phyloP scores from a whole-genome alignment of 352 stramenopile species.

The Phytophthora pisi region DNA sequence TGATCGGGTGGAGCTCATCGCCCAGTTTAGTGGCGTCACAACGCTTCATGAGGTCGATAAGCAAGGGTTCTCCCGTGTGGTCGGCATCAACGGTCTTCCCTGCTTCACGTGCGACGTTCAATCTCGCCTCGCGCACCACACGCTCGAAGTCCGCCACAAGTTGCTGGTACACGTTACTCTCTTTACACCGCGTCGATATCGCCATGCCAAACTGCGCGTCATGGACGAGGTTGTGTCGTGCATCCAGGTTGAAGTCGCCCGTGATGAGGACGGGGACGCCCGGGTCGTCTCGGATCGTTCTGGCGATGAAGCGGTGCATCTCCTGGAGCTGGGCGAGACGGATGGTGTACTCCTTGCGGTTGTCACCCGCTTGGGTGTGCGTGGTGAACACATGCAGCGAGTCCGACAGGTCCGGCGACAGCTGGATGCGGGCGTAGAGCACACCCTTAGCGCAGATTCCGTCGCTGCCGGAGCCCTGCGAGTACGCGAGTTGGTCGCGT shows the following conservation, averaged over 20 bases:
- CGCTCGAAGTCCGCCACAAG: constrained; percentile 55
- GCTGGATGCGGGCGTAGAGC: constrained; percentile 77
- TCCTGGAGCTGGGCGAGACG: constrained; percentile 65
- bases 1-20: constrained; percentile 69
- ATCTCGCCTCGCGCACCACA: constrained; percentile 40
- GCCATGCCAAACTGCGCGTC: constrained; percentile 26
- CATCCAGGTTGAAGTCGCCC: constrained; percentile 84
- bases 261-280: constrained; percentile 69
- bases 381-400: constrained; percentile 86
- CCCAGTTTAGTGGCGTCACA: constrained; percentile 55
- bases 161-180: constrained; percentile 71
- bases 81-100: constrained; percentile 17
- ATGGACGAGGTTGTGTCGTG: constrained; percentile 72
- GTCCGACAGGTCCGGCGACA: constrained; percentile 69
- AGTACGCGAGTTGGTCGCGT: constrained; percentile 63
- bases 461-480: constrained; percentile 65
- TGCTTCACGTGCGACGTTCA: constrained; percentile 25
- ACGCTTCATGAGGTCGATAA: constrained; percentile 78
- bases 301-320: constrained; percentile 64
- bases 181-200: constrained; percentile 44
- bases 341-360: constrained; percentile 52
- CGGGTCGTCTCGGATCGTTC: constrained; percentile 54
- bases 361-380: constrained; percentile 80
- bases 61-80: constrained; percentile 16
- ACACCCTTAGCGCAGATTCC: constrained; percentile 79